These are phyloP conservation scores for Candida tammaniensis DNA, from an alignment of 805 yeast genomes.

Conservation along the genomic window DNA sequence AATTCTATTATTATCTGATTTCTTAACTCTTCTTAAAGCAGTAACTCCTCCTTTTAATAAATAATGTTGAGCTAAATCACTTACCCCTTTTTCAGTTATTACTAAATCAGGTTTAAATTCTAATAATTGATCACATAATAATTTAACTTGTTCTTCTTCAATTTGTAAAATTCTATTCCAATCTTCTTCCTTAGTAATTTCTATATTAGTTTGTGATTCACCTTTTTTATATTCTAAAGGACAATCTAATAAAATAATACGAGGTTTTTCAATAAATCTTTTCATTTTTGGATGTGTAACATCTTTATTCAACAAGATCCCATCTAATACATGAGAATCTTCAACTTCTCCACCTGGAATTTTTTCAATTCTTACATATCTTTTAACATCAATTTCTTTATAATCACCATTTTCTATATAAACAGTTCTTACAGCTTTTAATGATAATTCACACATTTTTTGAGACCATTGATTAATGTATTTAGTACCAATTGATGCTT, in stretches of 20 bases:
- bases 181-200: slow-evolving; percentile 92
- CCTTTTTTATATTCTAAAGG: slow-evolving; percentile 98
- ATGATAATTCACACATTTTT: slow-evolving; percentile 84
- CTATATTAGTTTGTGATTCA: slow-evolving; percentile 97
- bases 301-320: slow-evolving; percentile 91
- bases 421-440: slow-evolving; percentile 85
- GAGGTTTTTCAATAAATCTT: slow-evolving; percentile 83
- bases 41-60: slow-evolving; percentile 90
- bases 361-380: slow-evolving; percentile 92
- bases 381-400: slow-evolving; percentile 86
- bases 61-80: slow-evolving; percentile 96
- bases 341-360: slow-evolving; percentile 97
- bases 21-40: slow-evolving; percentile 89
- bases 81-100: slow-evolving; percentile 96
- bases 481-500: slow-evolving; percentile 94
- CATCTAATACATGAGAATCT: slow-evolving; percentile 84
- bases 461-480: slow-evolving; percentile 88
- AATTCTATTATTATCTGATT: slow-evolving; percentile 93
- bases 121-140: slow-evolving; percentile 80
- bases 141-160: slow-evolving; percentile 94
- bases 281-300: slow-evolving; percentile 99
- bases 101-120: slow-evolving; percentile 90
- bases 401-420: slow-evolving; percentile 56
- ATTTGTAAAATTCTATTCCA: slow-evolving; percentile 94
- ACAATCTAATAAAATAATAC: slow-evolving; percentile 86